phyloP scores from a whole-genome alignment of 495 filamentous ascomycete species.

The Xylaria longipes region DNA sequence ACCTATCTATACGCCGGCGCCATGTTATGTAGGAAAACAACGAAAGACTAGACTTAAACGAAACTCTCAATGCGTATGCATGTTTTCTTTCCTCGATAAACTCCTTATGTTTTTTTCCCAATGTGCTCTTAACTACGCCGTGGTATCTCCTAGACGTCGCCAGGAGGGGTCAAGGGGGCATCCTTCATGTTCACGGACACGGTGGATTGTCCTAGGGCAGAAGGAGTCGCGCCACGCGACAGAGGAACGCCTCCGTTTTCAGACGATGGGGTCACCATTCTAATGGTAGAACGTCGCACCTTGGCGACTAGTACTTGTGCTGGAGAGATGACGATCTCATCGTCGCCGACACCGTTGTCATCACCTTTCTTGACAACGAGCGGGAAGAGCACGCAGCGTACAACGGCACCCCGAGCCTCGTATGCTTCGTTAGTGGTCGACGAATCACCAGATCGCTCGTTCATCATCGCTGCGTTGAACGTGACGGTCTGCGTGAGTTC shows the following conservation, averaged over 20 bases:
- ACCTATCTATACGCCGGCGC: constrained; percentile 11
- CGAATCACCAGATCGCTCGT: constrained; percentile 77
- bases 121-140: background rate
- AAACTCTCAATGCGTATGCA: constrained; percentile 8
- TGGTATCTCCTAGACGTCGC: constrained; percentile 31
- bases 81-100: background rate
- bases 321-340: constrained; percentile 91
- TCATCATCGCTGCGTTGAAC: constrained; percentile 93
- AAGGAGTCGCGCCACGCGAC: constrained; percentile 38
- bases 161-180: constrained; percentile 34
- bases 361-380: constrained; percentile 94
- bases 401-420: constrained; percentile 74
- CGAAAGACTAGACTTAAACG: background rate
- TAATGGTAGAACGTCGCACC: constrained; percentile 29
- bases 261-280: constrained; percentile 41
- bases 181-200: constrained; percentile 37
- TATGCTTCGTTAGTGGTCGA: constrained; percentile 70
- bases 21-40: constrained; percentile 6
- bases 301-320: constrained; percentile 84
- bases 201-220: constrained; percentile 30
- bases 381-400: constrained; percentile 91
- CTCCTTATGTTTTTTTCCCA: background rate
- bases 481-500: constrained; percentile 80
- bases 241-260: constrained; percentile 40
- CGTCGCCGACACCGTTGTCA: constrained; percentile 80